Evolutionary conservation across 129 eudicot species (phyloP), one percentile per base, ranked within the genome.

Genomic region (Flaveria sonorensis): DNA sequence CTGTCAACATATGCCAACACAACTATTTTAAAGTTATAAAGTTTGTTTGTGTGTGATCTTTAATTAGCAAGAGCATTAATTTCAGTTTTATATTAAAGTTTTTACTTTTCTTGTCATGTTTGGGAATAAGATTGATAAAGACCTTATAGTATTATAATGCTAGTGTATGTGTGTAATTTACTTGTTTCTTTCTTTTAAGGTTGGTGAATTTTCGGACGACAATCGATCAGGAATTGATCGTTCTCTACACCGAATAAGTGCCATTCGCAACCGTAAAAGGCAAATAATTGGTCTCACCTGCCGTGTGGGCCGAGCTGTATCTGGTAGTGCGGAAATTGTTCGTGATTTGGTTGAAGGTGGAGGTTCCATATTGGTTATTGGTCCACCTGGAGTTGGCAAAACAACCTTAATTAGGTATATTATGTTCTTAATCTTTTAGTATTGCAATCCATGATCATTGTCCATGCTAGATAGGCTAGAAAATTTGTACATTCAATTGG

Each of bases 341-440:
- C 89, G 92, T 23, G 98, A 94, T 82, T 85, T 94, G 85, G 73
- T 94, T 69, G 97, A 94, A 85, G 86, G 93, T 16, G 92, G 92
- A 40, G 97, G 96, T 73, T 94, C 98, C 15, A 91, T 94, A 69
- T 87, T 94, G 86, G 97, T 94, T 81, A 91, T 94, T 40, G 98
- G 98, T 64, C 98, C 98, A 51, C 98, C 98, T 9, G 98, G 98
- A 81, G 98, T 94, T 75, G 98, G 98, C 56, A 94, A 94, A 82
- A 94, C 98, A 65, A 94, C 98, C 87, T 80, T 94, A 73, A 91
- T 94, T 82, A 91, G 98, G 98, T 94, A 86, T 62, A 42, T 12
- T n/a, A 6, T 46, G 62, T 50, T 63, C 73, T 73, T 24, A 71
- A 43, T 18, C 21, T 60, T 50, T 48, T 20, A 55, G 7, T 28